Conservation (phyloP, 2,329 filamentous ascomycete genomes). For the Hypoxylon rubiginosum region DNA sequence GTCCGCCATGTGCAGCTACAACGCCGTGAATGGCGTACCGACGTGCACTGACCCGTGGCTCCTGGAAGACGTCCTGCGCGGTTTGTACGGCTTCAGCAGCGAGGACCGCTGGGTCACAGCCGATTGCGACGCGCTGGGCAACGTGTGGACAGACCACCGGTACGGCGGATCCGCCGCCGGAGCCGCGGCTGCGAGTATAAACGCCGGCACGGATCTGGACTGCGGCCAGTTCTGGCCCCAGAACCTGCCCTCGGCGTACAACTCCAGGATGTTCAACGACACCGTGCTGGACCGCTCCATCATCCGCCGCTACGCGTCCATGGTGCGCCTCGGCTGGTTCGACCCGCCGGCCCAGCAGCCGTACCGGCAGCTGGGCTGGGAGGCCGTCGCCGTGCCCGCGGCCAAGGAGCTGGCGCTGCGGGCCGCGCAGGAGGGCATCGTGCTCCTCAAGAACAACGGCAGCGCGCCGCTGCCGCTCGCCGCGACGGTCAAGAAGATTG, state of each 20-base stretch:
- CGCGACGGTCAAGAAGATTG: conserved; percentile 63
- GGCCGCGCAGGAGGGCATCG: conserved; percentile 63
- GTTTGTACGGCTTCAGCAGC: conserved; percentile 73
- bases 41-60: conserved; percentile 74
- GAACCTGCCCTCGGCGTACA: conserved; percentile 50
- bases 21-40: conserved; percentile 75
- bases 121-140: conserved; percentile 74
- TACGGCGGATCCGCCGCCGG: conserved; percentile 53
- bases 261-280: conserved; percentile 57
- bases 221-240: conserved; percentile 51
- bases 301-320: conserved; percentile 65
- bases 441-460: conserved; percentile 68
- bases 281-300: conserved; percentile 63
- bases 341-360: conserved; percentile 60
- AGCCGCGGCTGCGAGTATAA: conserved; percentile 53
- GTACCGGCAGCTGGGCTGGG: conserved; percentile 67
- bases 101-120: conserved; percentile 73
- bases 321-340: conserved; percentile 71
- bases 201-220: conserved; percentile 56
- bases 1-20: conserved; percentile 74
- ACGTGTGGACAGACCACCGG: conserved; percentile 64
- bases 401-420: conserved; percentile 68
- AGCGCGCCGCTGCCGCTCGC: conserved; percentile 61
- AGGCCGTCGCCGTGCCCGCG: conserved; percentile 67
- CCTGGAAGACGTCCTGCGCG: conserved; percentile 71